phyloP scores from a whole-genome alignment of 2,329 filamentous ascomycete species.

The Leptoxyphium fumago region DNA sequence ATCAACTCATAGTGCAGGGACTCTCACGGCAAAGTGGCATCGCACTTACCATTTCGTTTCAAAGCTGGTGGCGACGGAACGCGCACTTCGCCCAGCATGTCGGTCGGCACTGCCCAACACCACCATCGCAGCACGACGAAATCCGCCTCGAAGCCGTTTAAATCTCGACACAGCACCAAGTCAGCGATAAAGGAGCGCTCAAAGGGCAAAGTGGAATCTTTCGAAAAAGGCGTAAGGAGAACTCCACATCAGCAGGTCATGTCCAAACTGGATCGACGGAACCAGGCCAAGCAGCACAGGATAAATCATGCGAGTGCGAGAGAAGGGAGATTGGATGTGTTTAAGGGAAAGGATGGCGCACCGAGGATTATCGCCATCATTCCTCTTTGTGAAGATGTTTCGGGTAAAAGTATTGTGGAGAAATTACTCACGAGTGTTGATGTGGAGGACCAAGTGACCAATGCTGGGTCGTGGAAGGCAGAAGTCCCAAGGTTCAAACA shows the following conservation, averaged over 20 bases:
- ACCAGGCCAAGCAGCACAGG: slow-evolving; percentile 85
- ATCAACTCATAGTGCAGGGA: neutral
- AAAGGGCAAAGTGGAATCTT: slow-evolving; percentile 68
- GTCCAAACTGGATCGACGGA: slow-evolving; percentile 90
- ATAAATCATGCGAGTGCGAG: slow-evolving; percentile 72
- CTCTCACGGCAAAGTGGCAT: slow-evolving; percentile 10
- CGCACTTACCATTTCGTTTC: slow-evolving; percentile 56
- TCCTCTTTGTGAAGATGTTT: slow-evolving; percentile 61
- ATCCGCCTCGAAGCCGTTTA: slow-evolving; percentile 75
- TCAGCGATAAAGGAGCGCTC: slow-evolving; percentile 67
- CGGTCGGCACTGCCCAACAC: slow-evolving; percentile 39
- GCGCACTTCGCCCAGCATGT: slow-evolving; percentile 57
- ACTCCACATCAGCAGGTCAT: slow-evolving; percentile 93
- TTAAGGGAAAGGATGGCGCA: slow-evolving; percentile 73
- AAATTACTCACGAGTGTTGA: slow-evolving; percentile 68
- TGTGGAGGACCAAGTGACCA: slow-evolving; percentile 49
- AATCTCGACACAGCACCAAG: slow-evolving; percentile 82
- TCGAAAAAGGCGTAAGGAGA: slow-evolving; percentile 61
- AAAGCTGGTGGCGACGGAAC: slow-evolving; percentile 52
- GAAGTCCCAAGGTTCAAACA: slow-evolving; percentile 87
- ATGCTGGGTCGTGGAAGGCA: slow-evolving; percentile 43
- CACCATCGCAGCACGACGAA: slow-evolving; percentile 92
- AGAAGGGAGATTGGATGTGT: slow-evolving; percentile 63
- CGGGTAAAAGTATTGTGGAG: slow-evolving; percentile 51
- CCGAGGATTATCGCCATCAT: slow-evolving; percentile 80